Conservation (phyloP, 2,329 filamentous ascomycete genomes). For the Paecilomyces niveus region DNA sequence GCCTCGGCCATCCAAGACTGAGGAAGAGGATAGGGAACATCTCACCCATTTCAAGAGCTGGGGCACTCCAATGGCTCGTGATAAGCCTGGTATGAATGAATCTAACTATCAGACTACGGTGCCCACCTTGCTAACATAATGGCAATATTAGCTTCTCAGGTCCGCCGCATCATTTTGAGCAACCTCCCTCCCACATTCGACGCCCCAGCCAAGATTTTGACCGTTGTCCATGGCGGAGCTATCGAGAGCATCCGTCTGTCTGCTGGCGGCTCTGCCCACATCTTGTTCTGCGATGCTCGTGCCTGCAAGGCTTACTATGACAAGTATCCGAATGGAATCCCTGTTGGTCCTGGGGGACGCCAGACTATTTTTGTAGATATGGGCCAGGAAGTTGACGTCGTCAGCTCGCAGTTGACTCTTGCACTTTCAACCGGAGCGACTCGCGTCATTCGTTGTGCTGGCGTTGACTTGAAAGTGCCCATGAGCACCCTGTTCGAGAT, state of each 20-base stretch:
- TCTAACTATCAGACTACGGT: too few relatives aligned
- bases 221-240: slow-evolving; percentile 31
- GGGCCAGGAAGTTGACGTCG: slow-evolving; percentile 30
- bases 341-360: slow-evolving; percentile 21
- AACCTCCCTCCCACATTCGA: slow-evolving; percentile 27
- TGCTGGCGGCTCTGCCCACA: slow-evolving; percentile 18
- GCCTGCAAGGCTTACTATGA: slow-evolving; percentile 30
- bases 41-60: slow-evolving; percentile 22
- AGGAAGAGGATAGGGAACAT: slow-evolving; percentile 22
- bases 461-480: slow-evolving; percentile 33
- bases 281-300: slow-evolving; percentile 28
- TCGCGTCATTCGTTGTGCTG: slow-evolving; percentile 40
- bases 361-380: slow-evolving; percentile 30
- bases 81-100: slow-evolving; percentile 17
- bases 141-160: slow-evolving; percentile 14
- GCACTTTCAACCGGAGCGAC: slow-evolving; percentile 35
- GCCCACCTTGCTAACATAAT: neutral
- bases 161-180: slow-evolving; percentile 27
- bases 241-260: slow-evolving; percentile 26
- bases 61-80: slow-evolving; percentile 19
- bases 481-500: slow-evolving; percentile 31
- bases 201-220: slow-evolving; percentile 25
- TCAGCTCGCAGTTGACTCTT: slow-evolving; percentile 35
- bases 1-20: slow-evolving; percentile 1
- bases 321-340: slow-evolving; percentile 30